These are phyloP conservation scores for Colletotrichum caudatum DNA, from an alignment of 2,329 filamentous ascomycete species.

Conservation along the genomic window DNA sequence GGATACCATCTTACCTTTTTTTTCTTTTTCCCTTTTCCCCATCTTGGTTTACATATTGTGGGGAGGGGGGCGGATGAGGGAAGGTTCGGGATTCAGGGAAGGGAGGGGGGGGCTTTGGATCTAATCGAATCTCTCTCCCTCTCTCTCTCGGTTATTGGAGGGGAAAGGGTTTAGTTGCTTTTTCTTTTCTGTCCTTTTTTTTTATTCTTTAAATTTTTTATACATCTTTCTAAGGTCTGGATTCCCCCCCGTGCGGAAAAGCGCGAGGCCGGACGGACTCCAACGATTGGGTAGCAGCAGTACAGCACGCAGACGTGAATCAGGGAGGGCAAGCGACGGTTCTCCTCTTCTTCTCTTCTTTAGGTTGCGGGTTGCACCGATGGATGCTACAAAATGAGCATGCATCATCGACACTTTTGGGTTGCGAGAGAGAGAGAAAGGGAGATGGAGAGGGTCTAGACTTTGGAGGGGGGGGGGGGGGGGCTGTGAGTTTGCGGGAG, in stretches of 20 bases:
- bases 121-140: neutral
- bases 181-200: too few relatives aligned
- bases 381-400: neutral
- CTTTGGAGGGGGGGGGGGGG: too few relatives aligned
- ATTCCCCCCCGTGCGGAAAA: neutral
- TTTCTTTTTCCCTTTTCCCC: too few relatives aligned
- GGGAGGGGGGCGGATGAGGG: neutral
- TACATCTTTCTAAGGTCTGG: too few relatives aligned
- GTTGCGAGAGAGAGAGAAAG: too few relatives aligned
- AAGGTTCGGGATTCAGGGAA: neutral
- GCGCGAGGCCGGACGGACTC: neutral
- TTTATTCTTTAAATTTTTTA: too few relatives aligned
- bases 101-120: neutral
- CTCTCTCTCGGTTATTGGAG: neutral
- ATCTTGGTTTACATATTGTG: neutral
- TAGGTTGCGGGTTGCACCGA: slow-evolving; percentile 20
- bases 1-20: neutral
- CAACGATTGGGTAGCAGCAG: too few relatives aligned
- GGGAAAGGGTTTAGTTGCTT: too few relatives aligned
- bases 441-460: too few relatives aligned
- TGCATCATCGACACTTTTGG: neutral
- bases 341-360: neutral
- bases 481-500: neutral
- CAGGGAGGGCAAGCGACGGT: neutral
- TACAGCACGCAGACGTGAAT: too few relatives aligned